Evolutionary conservation across 768 basidiomycete genomes (phyloP).

Genomic region (Plicaturopsis crispa): DNA sequence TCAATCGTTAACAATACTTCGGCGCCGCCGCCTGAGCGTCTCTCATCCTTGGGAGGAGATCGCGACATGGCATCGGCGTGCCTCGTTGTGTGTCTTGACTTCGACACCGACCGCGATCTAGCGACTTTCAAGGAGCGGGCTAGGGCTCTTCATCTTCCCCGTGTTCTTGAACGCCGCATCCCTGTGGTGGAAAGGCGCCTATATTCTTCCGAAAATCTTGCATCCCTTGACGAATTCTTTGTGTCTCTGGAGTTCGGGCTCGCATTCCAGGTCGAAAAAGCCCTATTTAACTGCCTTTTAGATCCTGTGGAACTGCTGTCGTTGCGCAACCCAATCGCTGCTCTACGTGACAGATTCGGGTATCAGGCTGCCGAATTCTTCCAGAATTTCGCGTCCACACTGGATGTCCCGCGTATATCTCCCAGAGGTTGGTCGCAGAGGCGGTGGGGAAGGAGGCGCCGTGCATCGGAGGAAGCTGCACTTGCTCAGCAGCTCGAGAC

Average conservation of each 20-base stretch:
- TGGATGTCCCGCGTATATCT: constrained; percentile 7
- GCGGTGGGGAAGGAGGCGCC: constrained; percentile 5
- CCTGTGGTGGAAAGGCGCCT: constrained; percentile 12
- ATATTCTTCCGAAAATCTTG: constrained; percentile 4
- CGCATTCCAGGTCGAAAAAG: constrained; percentile 31
- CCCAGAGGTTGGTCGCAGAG: constrained; percentile 2
- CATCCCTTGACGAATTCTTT: constrained; percentile 16
- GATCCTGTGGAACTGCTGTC: constrained; percentile 13
- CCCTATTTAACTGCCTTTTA: constrained; percentile 20
- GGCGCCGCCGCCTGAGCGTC: too few relatives aligned
- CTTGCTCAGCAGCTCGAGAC: constrained; percentile 8
- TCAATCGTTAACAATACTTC: not conserved
- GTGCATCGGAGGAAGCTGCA: constrained; percentile 1
- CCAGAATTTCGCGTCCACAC: constrained; percentile 8
- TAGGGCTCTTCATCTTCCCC: constrained; percentile 14
- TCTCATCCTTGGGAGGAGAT: constrained; percentile 18
- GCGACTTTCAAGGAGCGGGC: constrained; percentile 20
- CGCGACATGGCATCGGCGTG: constrained; percentile 19
- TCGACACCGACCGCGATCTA: constrained; percentile 16
- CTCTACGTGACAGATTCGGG: constrained; percentile 8
- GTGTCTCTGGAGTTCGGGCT: constrained; percentile 21
- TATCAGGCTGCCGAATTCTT: constrained; percentile 9
- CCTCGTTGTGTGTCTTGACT: constrained; percentile 21
- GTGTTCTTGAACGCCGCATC: constrained; percentile 6
- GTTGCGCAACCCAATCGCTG: constrained; percentile 12